Evolutionary conservation across 1,284 basidiomycete genomes (phyloP).

Genomic region (Erythrobasidium hasegawianum): DNA sequence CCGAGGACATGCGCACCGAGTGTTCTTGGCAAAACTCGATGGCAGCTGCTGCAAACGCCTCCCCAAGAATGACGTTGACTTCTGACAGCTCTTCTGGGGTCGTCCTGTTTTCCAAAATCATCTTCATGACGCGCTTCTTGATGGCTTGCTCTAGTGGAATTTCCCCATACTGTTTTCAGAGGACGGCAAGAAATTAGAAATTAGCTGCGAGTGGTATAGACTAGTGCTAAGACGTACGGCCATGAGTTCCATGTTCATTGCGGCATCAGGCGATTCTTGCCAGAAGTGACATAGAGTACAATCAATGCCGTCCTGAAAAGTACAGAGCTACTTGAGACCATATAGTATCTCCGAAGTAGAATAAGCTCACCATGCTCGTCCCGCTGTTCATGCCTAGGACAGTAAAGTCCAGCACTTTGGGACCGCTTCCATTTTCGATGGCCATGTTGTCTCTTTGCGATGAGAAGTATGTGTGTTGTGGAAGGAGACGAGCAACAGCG

Average conservation of each 20-base stretch:
- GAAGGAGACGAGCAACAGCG: too few relatives aligned
- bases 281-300: constrained; percentile 43
- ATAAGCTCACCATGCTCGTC: constrained; percentile 38
- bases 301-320: constrained; percentile 37
- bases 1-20: constrained; percentile 26
- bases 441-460: neutral
- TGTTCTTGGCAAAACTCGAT: constrained; percentile 35
- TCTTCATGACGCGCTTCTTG: constrained; percentile 43
- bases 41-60: constrained; percentile 37
- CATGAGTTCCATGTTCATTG: constrained; percentile 43
- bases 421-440: constrained; percentile 5
- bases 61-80: constrained; percentile 38
- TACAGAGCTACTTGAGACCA: neutral
- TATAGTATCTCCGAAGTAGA: neutral
- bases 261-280: constrained; percentile 37
- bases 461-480: too few relatives aligned
- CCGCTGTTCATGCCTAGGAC: constrained; percentile 44
- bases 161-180: constrained; percentile 40
- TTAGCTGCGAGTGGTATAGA: neutral
- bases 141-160: constrained; percentile 41
- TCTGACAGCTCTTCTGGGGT: constrained; percentile 40
- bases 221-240: constrained; percentile 17
- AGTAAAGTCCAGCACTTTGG: constrained; percentile 38
- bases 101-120: constrained; percentile 42
- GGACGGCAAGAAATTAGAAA: neutral